These are phyloP conservation scores for Metschnikowia anglica DNA, from an alignment of 805 yeast genomes.

Conservation along the genomic window DNA sequence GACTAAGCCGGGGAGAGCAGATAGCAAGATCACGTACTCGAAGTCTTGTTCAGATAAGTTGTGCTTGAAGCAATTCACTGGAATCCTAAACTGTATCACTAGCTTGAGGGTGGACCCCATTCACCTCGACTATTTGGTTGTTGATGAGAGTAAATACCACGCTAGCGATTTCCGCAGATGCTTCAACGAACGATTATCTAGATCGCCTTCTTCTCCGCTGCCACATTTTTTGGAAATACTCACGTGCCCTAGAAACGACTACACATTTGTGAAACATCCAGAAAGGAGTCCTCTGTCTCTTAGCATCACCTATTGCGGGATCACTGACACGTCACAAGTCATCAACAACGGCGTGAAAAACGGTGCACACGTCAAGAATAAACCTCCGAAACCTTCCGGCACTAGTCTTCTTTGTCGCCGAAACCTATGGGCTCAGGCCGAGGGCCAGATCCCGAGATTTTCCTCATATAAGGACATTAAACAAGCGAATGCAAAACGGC, in stretches of 20 bases:
- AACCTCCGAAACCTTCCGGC: constrained; percentile 45
- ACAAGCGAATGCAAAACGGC: constrained; percentile 27
- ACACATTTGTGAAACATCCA: constrained; percentile 25
- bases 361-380: constrained; percentile 51
- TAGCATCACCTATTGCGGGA: constrained; percentile 29
- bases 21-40: constrained; percentile 67
- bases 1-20: constrained; percentile 90
- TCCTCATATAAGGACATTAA: constrained; percentile 22
- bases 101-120: constrained; percentile 35
- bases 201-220: too few relatives aligned
- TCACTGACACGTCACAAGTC: constrained; percentile 32
- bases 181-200: constrained; percentile 31
- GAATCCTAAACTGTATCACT: constrained; percentile 50
- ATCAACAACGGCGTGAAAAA: constrained; percentile 60
- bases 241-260: constrained; percentile 24
- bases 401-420: constrained; percentile 40
- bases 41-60: constrained; percentile 91
- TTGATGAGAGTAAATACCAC: constrained; percentile 37
- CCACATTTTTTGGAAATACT: constrained; percentile 23
- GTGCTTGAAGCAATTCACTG: constrained; percentile 57
- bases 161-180: constrained; percentile 40
- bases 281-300: constrained; percentile 29
- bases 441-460: constrained; percentile 1
- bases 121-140: constrained; percentile 49
- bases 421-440: constrained; percentile 19